Evolutionary conservation across 2,329 filamentous ascomycete species (phyloP).

Genomic region (Davidsoniella virescens): DNA sequence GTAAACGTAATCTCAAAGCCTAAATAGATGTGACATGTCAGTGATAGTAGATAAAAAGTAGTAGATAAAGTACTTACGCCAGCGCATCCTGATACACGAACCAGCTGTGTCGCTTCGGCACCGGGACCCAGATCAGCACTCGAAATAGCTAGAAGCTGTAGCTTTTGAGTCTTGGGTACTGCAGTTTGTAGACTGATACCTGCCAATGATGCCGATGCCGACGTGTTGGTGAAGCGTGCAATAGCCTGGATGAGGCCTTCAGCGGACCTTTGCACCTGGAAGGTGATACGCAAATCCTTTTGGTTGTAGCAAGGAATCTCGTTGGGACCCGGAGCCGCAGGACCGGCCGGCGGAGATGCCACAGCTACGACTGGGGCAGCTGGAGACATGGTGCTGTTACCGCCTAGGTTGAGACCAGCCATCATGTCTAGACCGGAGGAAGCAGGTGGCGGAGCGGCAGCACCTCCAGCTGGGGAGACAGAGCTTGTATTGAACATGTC

Average conservation of each 20-base stretch:
- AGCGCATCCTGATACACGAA: constrained; percentile 72
- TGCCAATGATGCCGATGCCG: constrained; percentile 47
- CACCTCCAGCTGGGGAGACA: constrained; percentile 19
- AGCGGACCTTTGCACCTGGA: constrained; percentile 70
- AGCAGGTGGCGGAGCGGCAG: constrained; percentile 22
- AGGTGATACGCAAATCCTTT: constrained; percentile 65
- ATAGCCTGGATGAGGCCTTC: constrained; percentile 66
- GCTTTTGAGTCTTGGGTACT: constrained; percentile 88
- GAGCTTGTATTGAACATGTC: constrained; percentile 55
- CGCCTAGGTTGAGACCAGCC: constrained; percentile 26
- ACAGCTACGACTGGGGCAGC: constrained; percentile 9
- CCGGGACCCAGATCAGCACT: constrained; percentile 59
- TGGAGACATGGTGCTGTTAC: constrained; percentile 17
- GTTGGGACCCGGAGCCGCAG: constrained; percentile 27
- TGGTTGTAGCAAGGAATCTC: constrained; percentile 68
- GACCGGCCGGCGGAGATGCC: constrained; percentile 15
- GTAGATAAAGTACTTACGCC: constrained; percentile 53
- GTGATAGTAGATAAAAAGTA: neutral
- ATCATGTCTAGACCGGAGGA: constrained; percentile 34
- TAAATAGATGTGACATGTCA: constrained; percentile 24
- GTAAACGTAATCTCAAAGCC: constrained; percentile 72
- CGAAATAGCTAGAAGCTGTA: constrained; percentile 83
- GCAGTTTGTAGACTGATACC: constrained; percentile 80
- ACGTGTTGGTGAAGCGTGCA: constrained; percentile 69
- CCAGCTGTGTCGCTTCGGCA: constrained; percentile 73